These are phyloP conservation scores for Ogataea naganishii DNA, from an alignment of 805 yeast species.

Conservation along the genomic window DNA sequence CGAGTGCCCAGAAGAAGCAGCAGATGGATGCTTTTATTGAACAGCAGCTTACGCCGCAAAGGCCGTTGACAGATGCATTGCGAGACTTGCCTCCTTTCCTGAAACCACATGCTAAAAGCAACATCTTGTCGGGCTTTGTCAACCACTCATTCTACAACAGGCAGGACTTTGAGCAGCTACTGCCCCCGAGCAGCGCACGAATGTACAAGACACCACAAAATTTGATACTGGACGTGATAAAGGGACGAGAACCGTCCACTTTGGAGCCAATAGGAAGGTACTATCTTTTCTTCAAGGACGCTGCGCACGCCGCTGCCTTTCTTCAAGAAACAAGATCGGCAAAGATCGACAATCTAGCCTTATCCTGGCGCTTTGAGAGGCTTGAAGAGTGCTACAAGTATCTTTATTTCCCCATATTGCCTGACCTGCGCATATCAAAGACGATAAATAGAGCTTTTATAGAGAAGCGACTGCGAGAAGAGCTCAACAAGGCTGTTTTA, in stretches of 20 bases:
- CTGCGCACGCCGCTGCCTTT: conserved; percentile 42
- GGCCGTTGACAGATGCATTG: no score
- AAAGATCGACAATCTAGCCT: conserved; percentile 40
- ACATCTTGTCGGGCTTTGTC: no score
- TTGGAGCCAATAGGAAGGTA: conserved; percentile 39
- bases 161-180: conserved; percentile 33
- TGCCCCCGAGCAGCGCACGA: conserved; percentile 26
- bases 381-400: conserved; percentile 13
- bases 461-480: not conserved
- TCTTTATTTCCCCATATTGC: conserved; percentile 13
- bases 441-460: conserved; percentile 4
- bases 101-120: no score
- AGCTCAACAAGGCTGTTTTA: conserved; percentile 1
- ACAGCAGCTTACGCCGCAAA: no score
- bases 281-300: conserved; percentile 41
- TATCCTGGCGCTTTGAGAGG: conserved; percentile 37
- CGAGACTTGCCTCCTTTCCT: no score
- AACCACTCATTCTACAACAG: no score
- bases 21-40: no score
- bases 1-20: no score
- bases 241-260: conserved; percentile 39
- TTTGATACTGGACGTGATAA: conserved; percentile 30
- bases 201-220: conserved; percentile 15
- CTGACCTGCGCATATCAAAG: conserved; percentile 9
- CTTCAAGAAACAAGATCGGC: conserved; percentile 40